Conservation (phyloP, 1,284 basidiomycete species). For the Omphalotus olearius region DNA sequence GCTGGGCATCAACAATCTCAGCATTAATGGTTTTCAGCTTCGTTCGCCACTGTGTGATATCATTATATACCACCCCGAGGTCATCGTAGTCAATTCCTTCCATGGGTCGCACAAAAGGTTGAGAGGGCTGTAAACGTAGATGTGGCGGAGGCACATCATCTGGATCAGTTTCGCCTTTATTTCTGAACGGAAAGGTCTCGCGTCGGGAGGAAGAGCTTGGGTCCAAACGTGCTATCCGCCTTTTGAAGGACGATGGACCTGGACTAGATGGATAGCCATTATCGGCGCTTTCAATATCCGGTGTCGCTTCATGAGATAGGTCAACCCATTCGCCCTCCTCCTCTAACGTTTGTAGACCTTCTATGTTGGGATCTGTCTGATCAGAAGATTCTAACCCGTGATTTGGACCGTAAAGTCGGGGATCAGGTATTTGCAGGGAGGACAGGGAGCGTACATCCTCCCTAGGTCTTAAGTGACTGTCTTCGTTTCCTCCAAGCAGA, state of each 20-base stretch:
- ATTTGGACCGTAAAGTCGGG: slow-evolving; percentile 50
- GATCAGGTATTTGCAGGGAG: slow-evolving; percentile 43
- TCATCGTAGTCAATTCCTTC: slow-evolving; percentile 63
- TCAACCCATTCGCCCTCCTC: slow-evolving; percentile 20
- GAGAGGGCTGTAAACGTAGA: slow-evolving; percentile 59
- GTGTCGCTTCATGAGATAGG: slow-evolving; percentile 14
- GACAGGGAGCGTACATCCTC: slow-evolving; percentile 17
- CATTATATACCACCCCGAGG: slow-evolving; percentile 59
- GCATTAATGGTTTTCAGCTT: slow-evolving; percentile 67
- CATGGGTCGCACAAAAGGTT: slow-evolving; percentile 68
- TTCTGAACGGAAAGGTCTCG: slow-evolving; percentile 62
- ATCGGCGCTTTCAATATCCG: slow-evolving; percentile 16
- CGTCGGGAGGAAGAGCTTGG: slow-evolving; percentile 32
- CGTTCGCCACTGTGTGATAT: slow-evolving; percentile 66
- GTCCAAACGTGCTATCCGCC: slow-evolving; percentile 28
- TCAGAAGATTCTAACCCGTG: slow-evolving; percentile 35
- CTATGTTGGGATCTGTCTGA: slow-evolving; percentile 22
- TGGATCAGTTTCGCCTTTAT: slow-evolving; percentile 24
- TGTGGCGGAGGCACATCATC: slow-evolving; percentile 55
- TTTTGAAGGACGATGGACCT: slow-evolving; percentile 29
- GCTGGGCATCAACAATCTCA: slow-evolving; percentile 64
- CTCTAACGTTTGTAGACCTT: slow-evolving; percentile 26
- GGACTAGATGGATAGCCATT: slow-evolving; percentile 22
- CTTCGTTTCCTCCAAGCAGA: slow-evolving; percentile 49
- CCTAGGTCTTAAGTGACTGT: slow-evolving; percentile 40